Evolutionary conservation across 768 basidiomycete species (phyloP).

Genomic region (Auricularia cornea): DNA sequence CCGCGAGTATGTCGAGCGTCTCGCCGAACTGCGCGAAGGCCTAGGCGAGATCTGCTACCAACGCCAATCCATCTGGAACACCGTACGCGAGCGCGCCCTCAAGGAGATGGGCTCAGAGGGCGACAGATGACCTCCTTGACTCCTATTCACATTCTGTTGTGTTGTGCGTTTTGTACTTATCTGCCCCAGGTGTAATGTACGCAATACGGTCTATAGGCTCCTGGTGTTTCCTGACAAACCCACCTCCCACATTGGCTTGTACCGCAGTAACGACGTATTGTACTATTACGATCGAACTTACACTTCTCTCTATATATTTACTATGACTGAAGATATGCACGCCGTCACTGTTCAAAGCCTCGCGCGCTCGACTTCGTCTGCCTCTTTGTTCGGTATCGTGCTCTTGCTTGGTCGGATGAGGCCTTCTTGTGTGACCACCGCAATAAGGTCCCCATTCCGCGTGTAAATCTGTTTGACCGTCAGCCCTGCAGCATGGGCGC

Average conservation of each 20-base stretch:
- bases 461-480: conserved; percentile 49
- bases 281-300: too few relatives aligned
- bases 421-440: conserved; percentile 76
- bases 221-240: too few relatives aligned
- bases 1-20: conserved; percentile 74
- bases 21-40: conserved; percentile 76
- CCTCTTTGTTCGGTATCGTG: neutral
- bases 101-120: conserved; percentile 40
- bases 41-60: conserved; percentile 68
- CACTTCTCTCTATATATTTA: too few relatives aligned
- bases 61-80: conserved; percentile 65
- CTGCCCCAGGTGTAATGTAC: neutral
- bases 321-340: too few relatives aligned
- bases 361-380: neutral
- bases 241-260: too few relatives aligned
- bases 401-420: neutral
- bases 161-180: neutral
- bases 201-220: neutral
- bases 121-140: neutral
- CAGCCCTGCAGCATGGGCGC: neutral
- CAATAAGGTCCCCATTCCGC: conserved; percentile 55
- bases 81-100: conserved; percentile 65
- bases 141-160: neutral
- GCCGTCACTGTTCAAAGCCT: neutral
- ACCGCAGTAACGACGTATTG: too few relatives aligned